Base-by-base conservation (phyloP, 176 grass and related monocot species). In the Microstegium vimineum region DNA sequence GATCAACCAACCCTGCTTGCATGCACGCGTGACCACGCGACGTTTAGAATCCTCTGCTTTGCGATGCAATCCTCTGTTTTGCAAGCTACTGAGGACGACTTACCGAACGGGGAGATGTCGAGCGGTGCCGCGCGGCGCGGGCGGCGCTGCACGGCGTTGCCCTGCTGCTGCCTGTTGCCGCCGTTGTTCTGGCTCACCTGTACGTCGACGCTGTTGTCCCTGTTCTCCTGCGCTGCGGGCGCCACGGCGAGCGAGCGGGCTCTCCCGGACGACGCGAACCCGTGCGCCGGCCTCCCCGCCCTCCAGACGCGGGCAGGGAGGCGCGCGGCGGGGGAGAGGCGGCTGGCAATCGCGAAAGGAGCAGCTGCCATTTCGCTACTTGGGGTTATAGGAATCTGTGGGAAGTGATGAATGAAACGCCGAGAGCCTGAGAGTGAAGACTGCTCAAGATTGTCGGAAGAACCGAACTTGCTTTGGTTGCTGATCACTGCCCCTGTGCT, bases 51-150 rank as follows among this genome's bases (percentile, higher is more conserved):
- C 0, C 56, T 28, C 65, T 35, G 22, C 15, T 18, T 23, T 28
- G 3, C 23, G 28, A 38, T 12, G 40, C 13, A 41, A 37, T 75
- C 5, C 46, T 74, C 28, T 56, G 78, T n/a, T 59, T 6, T 3
- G 35, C 0, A 23, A 9, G 60, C 35, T 13, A 51, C 37, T 4
- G 17, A 57, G 8, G 60, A 30, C 16, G 6, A 45, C 81, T 77
- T 93, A 97, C 94, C 88, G 34, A 94, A 92, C 69, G 90, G 86
- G 7, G 88, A 89, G 54, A 90, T 5, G 77, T 89, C 87, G 6
- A 87, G 77, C 0, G 78, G 32, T 0, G 42, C 35, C 0, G 87
- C 38, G 22, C 88, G 92, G 10, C 88, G 94, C 4, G 76, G 83
- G 17, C 83, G 90, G 15, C 80, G 90, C 64, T 89, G 87, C 10